phyloP scores from a whole-genome alignment of 805 yeast genomes.

The Candida boleticola region DNA sequence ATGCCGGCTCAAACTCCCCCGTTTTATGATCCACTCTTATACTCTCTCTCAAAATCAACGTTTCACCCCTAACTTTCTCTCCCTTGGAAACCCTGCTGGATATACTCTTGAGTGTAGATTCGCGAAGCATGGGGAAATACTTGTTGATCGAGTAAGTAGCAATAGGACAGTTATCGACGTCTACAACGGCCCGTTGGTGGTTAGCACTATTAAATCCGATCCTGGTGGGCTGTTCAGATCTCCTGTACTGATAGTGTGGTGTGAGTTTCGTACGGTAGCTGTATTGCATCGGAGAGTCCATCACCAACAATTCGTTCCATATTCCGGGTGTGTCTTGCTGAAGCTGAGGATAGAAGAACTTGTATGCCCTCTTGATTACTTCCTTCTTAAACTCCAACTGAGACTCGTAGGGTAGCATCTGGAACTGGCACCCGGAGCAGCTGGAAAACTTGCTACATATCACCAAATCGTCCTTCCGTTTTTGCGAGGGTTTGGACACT shows the following conservation, averaged over 20 bases:
- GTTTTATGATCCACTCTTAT: conserved; percentile 25
- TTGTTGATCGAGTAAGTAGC: conserved; percentile 32
- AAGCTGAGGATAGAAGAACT: conserved; percentile 30
- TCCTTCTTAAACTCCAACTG: conserved; percentile 33
- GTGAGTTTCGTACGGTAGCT: conserved; percentile 41
- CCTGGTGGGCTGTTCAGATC: background rate
- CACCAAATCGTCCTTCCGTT: conserved; percentile 25
- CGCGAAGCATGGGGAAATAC: conserved; percentile 16
- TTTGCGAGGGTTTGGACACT: conserved; percentile 12
- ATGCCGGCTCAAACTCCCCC: conserved; percentile 24
- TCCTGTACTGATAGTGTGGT: conserved; percentile 31
- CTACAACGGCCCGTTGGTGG: conserved; percentile 23
- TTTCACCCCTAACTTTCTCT: conserved; percentile 7
- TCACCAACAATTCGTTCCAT: conserved; percentile 23
- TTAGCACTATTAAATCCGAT: conserved; percentile 32
- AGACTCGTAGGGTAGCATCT: conserved; percentile 37
- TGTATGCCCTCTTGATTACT: conserved; percentile 32
- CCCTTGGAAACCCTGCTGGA: conserved; percentile 1
- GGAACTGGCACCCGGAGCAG: conserved; percentile 45
- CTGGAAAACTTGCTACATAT: conserved; percentile 33
- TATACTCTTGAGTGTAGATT: conserved; percentile 6
- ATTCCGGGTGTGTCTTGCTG: background rate
- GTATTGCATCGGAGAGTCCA: conserved; percentile 36
- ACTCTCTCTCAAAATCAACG: conserved; percentile 34
- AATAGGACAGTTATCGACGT: conserved; percentile 36